A percentile compares a stretch with the other conserved stretches of the same genome.
phyloP scores from a whole-genome alignment of 2,329 filamentous ascomycete genomes.

The Ustilaginoidea virens region DNA sequence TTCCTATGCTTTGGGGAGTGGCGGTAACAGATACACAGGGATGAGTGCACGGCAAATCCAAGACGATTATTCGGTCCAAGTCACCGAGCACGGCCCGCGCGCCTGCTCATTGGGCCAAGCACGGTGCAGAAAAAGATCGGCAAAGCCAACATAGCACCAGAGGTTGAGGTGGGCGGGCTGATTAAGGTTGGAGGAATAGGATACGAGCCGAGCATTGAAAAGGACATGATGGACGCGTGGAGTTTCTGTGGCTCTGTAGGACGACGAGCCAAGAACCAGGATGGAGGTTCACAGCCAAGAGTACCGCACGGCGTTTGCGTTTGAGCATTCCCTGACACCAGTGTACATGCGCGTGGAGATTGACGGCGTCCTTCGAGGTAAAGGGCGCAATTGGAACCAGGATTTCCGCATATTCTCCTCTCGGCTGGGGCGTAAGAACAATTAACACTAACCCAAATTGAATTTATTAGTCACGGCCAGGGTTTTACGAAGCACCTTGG shows the following conservation, averaged over 20 bases:
- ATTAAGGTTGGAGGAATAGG: constrained; percentile 4
- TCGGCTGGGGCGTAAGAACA: neutral
- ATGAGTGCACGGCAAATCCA: constrained; percentile 2
- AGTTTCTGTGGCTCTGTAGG: constrained; percentile 3
- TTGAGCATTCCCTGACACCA: constrained; percentile 3
- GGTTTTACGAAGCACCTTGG: constrained; percentile 2
- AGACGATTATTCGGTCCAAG: constrained; percentile 3
- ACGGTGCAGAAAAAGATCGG: neutral
- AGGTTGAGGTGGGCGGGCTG: neutral
- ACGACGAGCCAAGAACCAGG: constrained; percentile 2
- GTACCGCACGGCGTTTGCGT: constrained; percentile 5
- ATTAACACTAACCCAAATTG: constrained; percentile 3
- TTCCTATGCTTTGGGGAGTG: constrained; percentile 4
- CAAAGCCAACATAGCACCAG: constrained; percentile 1
- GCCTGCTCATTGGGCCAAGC: constrained; percentile 1
- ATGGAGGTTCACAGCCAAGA: constrained; percentile 3
- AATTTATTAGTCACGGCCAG: neutral
- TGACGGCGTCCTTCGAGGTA: constrained; percentile 2
- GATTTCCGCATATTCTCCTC: constrained; percentile 2
- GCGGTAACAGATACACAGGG: too few relatives aligned
- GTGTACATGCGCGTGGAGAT: constrained; percentile 5
- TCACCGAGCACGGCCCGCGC: too few relatives aligned
- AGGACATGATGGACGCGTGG: constrained; percentile 2
- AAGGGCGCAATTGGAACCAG: constrained; percentile 1
- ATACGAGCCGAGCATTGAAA: constrained; percentile 2